Conservation (phyloP, 768 basidiomycete genomes). For the Phaeotremella fagi region DNA sequence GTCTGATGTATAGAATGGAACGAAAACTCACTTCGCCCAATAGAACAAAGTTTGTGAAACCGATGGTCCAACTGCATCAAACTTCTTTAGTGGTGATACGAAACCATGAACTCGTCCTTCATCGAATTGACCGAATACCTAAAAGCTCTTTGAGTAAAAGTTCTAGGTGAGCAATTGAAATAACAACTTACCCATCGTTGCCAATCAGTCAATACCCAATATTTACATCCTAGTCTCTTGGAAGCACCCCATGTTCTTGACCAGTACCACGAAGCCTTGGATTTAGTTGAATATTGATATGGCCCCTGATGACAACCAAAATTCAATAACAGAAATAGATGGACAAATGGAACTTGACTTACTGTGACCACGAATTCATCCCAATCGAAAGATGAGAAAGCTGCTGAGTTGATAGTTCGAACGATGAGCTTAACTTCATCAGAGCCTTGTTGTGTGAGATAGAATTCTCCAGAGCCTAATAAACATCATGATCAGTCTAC, state of each 20-base stretch:
- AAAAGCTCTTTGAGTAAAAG: too few species aligned
- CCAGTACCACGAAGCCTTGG: slow-evolving; percentile 50
- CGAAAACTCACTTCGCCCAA: slow-evolving; percentile 40
- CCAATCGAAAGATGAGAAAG: slow-evolving; percentile 47
- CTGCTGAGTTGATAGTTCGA: slow-evolving; percentile 45
- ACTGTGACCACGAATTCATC: slow-evolving; percentile 46
- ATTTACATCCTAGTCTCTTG: slow-evolving; percentile 38
- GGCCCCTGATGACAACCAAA: slow-evolving; percentile 23
- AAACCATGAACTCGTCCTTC: slow-evolving; percentile 32
- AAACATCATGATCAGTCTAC: too few species aligned
- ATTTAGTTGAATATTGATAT: slow-evolving; percentile 47
- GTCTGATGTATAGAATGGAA: too few species aligned
- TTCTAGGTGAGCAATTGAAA: too few species aligned
- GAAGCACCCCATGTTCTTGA: slow-evolving; percentile 42
- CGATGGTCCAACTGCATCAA: slow-evolving; percentile 25
- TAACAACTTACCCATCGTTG: slow-evolving; percentile 49
- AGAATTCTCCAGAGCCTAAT: slow-evolving; percentile 47
- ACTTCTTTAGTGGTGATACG: slow-evolving; percentile 30
- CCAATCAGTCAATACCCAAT: slow-evolving; percentile 48
- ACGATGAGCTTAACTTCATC: slow-evolving; percentile 45
- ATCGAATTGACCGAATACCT: slow-evolving; percentile 46
- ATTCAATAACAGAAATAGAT: background rate
- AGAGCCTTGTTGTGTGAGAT: slow-evolving; percentile 34
- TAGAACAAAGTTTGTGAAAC: slow-evolving; percentile 43
- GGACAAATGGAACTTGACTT: slow-evolving; percentile 6